Evolutionary conservation across 306 rosid species (phyloP).

Genomic region (Arachis stenosperma): DNA sequence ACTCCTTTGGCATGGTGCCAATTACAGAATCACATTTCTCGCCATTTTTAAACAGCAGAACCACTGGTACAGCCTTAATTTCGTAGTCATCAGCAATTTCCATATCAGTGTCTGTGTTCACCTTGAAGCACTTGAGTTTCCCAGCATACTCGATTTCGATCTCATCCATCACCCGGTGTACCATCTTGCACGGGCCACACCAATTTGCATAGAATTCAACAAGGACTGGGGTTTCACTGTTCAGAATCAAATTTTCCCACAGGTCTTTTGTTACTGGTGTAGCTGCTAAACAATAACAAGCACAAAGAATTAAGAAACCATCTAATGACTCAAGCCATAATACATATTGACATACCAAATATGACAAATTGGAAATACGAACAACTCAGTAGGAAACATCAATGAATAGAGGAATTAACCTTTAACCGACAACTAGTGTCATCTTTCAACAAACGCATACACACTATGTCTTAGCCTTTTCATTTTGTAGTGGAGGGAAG

Average conservation of each 20-base stretch:
- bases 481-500: neutral
- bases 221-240: constrained; percentile 74
- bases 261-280: constrained; percentile 61
- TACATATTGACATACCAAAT: constrained; percentile 19
- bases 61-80: constrained; percentile 94
- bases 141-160: constrained; percentile 73
- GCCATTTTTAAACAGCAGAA: constrained; percentile 81
- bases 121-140: constrained; percentile 69
- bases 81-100: constrained; percentile 77
- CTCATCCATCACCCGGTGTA: constrained; percentile 82
- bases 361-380: constrained; percentile 16
- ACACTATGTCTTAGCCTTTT: neutral
- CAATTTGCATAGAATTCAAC: constrained; percentile 90
- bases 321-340: constrained; percentile 25
- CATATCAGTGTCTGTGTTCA: constrained; percentile 73
- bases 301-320: constrained; percentile 33
- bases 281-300: constrained; percentile 56
- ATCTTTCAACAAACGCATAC: constrained; percentile 10
- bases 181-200: constrained; percentile 99
- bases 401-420: neutral
- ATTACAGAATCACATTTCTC: constrained; percentile 74
- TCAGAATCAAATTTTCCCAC: constrained; percentile 68
- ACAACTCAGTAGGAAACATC: constrained; percentile 10
- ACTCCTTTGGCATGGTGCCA: constrained; percentile 96
- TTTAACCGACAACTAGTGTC: constrained; percentile 6